Evolutionary conservation across 1,284 basidiomycete species (phyloP).

Genomic region (Cutaneotrichosporon spelunceum): DNA sequence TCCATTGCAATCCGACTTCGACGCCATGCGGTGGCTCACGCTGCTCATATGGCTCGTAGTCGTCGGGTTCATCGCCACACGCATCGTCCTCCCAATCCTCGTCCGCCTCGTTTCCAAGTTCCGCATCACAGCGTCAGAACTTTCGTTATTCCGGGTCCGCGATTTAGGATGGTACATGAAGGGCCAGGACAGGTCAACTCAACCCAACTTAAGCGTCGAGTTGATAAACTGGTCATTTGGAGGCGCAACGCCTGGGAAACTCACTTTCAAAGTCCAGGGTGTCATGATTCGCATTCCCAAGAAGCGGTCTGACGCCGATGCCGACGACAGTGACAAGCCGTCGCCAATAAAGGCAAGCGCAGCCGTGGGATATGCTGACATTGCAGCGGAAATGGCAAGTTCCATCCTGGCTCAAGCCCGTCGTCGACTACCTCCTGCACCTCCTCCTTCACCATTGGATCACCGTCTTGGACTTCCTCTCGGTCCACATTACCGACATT

Average conservation of each 20-base stretch:
- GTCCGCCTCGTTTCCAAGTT: slow-evolving; percentile 20
- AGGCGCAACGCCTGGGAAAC: slow-evolving; percentile 26
- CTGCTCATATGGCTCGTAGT: slow-evolving; percentile 15
- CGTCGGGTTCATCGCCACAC: slow-evolving; percentile 16
- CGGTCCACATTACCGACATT: slow-evolving; percentile 35
- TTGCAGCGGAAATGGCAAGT: slow-evolving; percentile 13
- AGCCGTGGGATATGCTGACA: background rate
- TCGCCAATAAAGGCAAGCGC: slow-evolving; percentile 12
- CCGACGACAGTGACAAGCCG: slow-evolving; percentile 1
- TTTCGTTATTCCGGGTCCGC: slow-evolving; percentile 29
- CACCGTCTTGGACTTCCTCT: slow-evolving; percentile 35
- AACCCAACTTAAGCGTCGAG: slow-evolving; percentile 38
- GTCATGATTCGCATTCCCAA: slow-evolving; percentile 30
- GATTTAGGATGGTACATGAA: slow-evolving; percentile 42
- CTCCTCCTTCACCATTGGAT: slow-evolving; percentile 42
- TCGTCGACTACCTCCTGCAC: slow-evolving; percentile 23
- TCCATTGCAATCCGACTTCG: background rate
- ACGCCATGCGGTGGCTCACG: slow-evolving; percentile 16
- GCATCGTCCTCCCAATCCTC: slow-evolving; percentile 27
- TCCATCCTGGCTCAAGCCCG: slow-evolving; percentile 6
- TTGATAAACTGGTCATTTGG: slow-evolving; percentile 38
- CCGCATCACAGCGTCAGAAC: slow-evolving; percentile 24
- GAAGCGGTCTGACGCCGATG: background rate
- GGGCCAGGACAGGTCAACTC: slow-evolving; percentile 13
- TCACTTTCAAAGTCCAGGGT: slow-evolving; percentile 42